Conservation (phyloP, 169 alveolate genomes). For the Cyclospora cayetanensis region DNA sequence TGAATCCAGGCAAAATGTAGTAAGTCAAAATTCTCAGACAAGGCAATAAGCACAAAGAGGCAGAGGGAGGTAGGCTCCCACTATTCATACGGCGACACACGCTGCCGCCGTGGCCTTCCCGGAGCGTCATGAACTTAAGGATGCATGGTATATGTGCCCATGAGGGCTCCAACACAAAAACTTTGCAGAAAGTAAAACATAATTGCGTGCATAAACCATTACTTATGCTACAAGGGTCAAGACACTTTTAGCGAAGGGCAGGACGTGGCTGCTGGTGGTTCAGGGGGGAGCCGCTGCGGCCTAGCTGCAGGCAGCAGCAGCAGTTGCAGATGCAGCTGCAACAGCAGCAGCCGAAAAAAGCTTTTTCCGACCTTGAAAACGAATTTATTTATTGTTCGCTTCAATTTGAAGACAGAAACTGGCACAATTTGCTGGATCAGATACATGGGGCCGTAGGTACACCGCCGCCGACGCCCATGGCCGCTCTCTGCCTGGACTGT, state of each 20-base stretch:
- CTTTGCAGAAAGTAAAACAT: background rate
- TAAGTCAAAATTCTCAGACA: background rate
- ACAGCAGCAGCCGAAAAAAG: background rate
- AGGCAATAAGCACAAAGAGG: background rate
- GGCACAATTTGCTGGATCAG: background rate
- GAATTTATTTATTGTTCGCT: background rate
- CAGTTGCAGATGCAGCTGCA: background rate
- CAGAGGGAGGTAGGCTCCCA: background rate
- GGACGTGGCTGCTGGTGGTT: background rate
- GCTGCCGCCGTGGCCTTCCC: background rate
- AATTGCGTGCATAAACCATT: too few relatives aligned
- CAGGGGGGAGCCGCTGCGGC: background rate
- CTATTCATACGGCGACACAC: background rate
- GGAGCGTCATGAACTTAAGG: background rate
- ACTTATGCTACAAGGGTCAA: too few relatives aligned
- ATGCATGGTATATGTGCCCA: background rate
- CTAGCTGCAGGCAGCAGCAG: slow-evolving; percentile 9
- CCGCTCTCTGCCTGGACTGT: background rate
- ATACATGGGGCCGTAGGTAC: background rate
- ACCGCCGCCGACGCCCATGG: background rate
- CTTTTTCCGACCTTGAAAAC: too few relatives aligned
- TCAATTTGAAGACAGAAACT: background rate
- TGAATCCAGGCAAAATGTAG: background rate
- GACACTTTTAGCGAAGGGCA: background rate
- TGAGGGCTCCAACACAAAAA: background rate